Conservation (phyloP, 2,329 filamentous ascomycete genomes). For the Graphiopsis chlorocephala region DNA sequence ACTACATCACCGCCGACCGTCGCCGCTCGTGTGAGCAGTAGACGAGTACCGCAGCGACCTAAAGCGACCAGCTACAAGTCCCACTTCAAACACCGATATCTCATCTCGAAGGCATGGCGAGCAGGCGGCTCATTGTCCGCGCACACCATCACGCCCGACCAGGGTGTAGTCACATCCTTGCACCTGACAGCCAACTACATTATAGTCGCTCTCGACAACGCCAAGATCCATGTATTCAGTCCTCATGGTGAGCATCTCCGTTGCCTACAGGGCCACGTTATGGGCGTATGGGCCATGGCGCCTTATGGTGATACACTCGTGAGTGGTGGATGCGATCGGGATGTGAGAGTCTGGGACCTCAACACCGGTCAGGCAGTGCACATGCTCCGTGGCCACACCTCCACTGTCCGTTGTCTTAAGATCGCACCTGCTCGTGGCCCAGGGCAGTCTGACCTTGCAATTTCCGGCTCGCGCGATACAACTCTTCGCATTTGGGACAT, state of each 20-base stretch:
- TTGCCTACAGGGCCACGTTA: constrained; percentile 90
- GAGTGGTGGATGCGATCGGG: constrained; percentile 92
- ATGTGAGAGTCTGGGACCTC: constrained; percentile 96
- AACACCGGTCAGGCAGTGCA: constrained; percentile 76
- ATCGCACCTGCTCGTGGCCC: constrained; percentile 71
- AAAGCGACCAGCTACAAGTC: constrained; percentile 85
- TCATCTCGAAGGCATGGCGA: constrained; percentile 96
- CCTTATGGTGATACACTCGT: constrained; percentile 95
- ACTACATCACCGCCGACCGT: constrained; percentile 25
- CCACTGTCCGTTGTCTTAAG: constrained; percentile 92
- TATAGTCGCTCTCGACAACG: constrained; percentile 94
- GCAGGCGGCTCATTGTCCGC: constrained; percentile 82
- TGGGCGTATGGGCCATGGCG: constrained; percentile 99
- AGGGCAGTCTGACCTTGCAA: constrained; percentile 66
- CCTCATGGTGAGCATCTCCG: constrained; percentile 84
- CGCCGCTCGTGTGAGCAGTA: constrained; percentile 22
- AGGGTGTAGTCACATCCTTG: constrained; percentile 92
- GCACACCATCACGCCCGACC: constrained; percentile 90
- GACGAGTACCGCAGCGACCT: constrained; percentile 46
- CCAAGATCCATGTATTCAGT: constrained; percentile 97
- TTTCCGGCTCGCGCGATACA: constrained; percentile 93
- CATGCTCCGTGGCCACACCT: constrained; percentile 89
- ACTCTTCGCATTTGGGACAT: constrained; percentile 96
- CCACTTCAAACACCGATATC: constrained; percentile 95
- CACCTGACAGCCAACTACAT: constrained; percentile 96